Evolutionary conservation across 345 rosid genomes (phyloP).

Genomic region (Carallia brachiata): DNA sequence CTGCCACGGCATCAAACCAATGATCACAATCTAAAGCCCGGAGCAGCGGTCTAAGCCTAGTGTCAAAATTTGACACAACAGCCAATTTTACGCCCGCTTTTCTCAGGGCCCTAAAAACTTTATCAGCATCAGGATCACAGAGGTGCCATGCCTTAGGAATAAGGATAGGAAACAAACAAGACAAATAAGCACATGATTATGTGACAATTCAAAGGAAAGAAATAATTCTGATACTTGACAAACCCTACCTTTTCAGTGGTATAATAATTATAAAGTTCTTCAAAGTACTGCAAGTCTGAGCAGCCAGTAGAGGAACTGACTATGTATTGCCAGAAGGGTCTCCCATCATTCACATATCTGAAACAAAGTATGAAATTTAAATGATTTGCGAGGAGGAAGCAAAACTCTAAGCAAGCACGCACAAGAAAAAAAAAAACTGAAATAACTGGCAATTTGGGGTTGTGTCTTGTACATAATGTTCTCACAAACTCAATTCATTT

Average conservation of each 20-base stretch:
- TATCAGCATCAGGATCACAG: conserved; percentile 87
- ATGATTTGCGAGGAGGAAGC: not conserved
- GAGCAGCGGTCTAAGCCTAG: conserved; percentile 81
- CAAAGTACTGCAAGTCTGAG: conserved; percentile 79
- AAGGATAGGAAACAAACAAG: conserved; percentile 2
- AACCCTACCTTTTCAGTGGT: conserved; percentile 67
- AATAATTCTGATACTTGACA: not conserved
- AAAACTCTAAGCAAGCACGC: not conserved
- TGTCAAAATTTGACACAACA: conserved; percentile 93
- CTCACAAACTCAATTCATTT: too few species aligned
- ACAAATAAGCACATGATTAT: conserved; percentile 4
- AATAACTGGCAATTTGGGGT: too few species aligned
- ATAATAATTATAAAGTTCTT: conserved; percentile 85
- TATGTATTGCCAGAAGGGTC: conserved; percentile 91
- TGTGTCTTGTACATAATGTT: too few species aligned
- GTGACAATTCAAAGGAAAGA: not conserved
- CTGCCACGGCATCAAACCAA: conserved; percentile 97
- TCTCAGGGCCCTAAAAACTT: conserved; percentile 74
- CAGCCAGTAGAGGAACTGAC: conserved; percentile 94
- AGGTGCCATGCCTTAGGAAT: conserved; percentile 86
- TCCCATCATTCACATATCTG: conserved; percentile 91
- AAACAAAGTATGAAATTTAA: conserved; percentile 13
- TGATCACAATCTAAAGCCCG: conserved; percentile 79
- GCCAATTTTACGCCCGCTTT: conserved; percentile 82
- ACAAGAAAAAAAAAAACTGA: not conserved